Conservation (phyloP, 2,329 filamentous ascomycete genomes). For the Aspergillus niger region DNA sequence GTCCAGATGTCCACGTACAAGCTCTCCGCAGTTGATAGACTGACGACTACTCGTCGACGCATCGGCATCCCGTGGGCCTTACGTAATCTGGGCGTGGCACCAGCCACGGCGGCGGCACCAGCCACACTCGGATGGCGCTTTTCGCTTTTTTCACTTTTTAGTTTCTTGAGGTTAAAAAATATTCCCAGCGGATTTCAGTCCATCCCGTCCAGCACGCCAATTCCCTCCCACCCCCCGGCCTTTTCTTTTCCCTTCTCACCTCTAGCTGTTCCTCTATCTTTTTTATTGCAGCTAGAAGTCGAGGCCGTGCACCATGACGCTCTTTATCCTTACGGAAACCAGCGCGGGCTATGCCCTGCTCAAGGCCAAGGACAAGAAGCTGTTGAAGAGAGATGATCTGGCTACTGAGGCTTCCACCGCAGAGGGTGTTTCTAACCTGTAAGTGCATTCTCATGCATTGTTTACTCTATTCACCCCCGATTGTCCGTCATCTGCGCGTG, state of each 20-base stretch:
- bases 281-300: slow-evolving; percentile 28
- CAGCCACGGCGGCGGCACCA: slow-evolving; percentile 22
- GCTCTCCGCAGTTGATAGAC: slow-evolving; percentile 2
- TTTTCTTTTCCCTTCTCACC: slow-evolving; percentile 26
- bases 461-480: not conserved
- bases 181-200: slow-evolving; percentile 29
- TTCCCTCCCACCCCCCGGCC: slow-evolving; percentile 24
- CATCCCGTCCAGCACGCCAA: slow-evolving; percentile 29
- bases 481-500: not conserved
- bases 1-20: slow-evolving; percentile 17
- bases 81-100: slow-evolving; percentile 12
- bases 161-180: slow-evolving; percentile 36
- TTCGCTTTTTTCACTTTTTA: slow-evolving; percentile 41
- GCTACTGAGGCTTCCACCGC: slow-evolving; percentile 73
- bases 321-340: slow-evolving; percentile 92
- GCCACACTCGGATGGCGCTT: slow-evolving; percentile 29
- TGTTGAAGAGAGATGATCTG: slow-evolving; percentile 84
- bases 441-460: slow-evolving; percentile 46
- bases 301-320: slow-evolving; percentile 65
- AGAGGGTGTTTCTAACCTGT: slow-evolving; percentile 85
- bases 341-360: slow-evolving; percentile 96
- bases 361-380: slow-evolving; percentile 98
- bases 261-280: slow-evolving; percentile 21
- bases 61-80: slow-evolving; percentile 14
- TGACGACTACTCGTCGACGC: slow-evolving; percentile 8